Evolutionary conservation across 768 basidiomycete genomes (phyloP).

Genomic region (Leccinum obscurum): DNA sequence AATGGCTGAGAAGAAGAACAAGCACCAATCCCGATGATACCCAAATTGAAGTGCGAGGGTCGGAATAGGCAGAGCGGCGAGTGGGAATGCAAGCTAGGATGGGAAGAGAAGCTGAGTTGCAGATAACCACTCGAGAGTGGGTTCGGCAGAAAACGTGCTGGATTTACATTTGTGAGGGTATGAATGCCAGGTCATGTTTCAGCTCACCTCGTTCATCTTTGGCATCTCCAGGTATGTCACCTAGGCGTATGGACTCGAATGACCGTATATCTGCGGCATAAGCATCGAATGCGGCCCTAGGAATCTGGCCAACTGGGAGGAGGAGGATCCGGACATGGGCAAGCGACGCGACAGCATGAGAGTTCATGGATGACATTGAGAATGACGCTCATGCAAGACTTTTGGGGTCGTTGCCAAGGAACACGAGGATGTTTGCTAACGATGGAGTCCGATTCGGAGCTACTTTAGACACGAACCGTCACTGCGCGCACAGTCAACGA

Average conservation of each 20-base stretch:
- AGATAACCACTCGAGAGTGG: constrained; percentile 75
- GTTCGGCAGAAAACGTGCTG: constrained; percentile 83
- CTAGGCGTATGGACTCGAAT: constrained; percentile 72
- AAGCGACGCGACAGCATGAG: constrained; percentile 74
- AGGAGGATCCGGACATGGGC: constrained; percentile 85
- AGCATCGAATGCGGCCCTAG: constrained; percentile 64
- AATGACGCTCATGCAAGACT: constrained; percentile 4
- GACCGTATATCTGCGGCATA: constrained; percentile 73
- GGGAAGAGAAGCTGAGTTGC: constrained; percentile 76
- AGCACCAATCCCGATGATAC: constrained; percentile 84
- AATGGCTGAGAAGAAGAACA: constrained; percentile 57
- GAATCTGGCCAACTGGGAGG: constrained; percentile 80
- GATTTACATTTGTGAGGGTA: constrained; percentile 10
- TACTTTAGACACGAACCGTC: constrained; percentile 21
- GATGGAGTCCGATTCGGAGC: neutral
- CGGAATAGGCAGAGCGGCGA: constrained; percentile 69
- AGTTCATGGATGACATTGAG: constrained; percentile 51
- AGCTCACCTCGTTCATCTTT: constrained; percentile 73
- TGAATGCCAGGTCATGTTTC: neutral
- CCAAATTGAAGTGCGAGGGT: constrained; percentile 80
- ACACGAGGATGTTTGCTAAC: neutral
- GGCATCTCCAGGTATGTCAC: constrained; percentile 79
- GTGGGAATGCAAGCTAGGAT: constrained; percentile 71
- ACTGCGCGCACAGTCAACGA: constrained; percentile 12
- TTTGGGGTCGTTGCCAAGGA: neutral